Evolutionary conservation across 495 filamentous ascomycete species (phyloP).

Genomic region (Parathielavia hyrcaniae): DNA sequence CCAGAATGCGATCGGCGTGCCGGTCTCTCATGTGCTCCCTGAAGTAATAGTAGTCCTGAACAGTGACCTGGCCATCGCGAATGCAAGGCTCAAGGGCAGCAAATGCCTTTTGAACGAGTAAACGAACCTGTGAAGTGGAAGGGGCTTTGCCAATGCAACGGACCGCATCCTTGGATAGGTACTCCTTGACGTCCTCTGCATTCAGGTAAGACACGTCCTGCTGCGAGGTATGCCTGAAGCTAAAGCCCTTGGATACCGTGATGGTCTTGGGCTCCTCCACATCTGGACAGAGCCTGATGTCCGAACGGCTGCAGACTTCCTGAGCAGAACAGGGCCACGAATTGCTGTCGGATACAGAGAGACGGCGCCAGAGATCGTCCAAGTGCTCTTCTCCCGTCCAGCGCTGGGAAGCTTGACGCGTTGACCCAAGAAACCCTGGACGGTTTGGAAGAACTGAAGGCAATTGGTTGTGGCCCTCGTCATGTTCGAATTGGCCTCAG

Average conservation of each 20-base stretch:
- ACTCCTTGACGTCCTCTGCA: background rate
- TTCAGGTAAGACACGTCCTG: conserved; percentile 1
- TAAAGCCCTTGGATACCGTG: background rate
- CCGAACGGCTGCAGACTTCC: background rate
- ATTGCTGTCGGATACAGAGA: background rate
- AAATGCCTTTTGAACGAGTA: background rate
- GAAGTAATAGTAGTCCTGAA: background rate
- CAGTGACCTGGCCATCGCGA: background rate
- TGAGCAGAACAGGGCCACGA: background rate
- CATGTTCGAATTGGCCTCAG: background rate
- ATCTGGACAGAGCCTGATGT: background rate
- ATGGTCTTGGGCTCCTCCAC: background rate
- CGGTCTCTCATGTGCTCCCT: background rate
- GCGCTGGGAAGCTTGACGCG: background rate
- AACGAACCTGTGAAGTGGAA: background rate
- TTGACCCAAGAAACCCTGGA: background rate
- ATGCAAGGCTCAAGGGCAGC: background rate
- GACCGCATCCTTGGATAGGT: background rate
- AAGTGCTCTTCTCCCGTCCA: background rate
- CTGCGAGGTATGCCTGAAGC: background rate
- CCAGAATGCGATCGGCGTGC: background rate
- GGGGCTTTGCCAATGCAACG: background rate
- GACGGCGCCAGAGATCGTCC: background rate
- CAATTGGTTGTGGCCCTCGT: background rate
- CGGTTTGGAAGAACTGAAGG: background rate